Evolutionary conservation across 2,329 filamentous ascomycete genomes (phyloP).

Genomic region (Ramichloridium luteum): DNA sequence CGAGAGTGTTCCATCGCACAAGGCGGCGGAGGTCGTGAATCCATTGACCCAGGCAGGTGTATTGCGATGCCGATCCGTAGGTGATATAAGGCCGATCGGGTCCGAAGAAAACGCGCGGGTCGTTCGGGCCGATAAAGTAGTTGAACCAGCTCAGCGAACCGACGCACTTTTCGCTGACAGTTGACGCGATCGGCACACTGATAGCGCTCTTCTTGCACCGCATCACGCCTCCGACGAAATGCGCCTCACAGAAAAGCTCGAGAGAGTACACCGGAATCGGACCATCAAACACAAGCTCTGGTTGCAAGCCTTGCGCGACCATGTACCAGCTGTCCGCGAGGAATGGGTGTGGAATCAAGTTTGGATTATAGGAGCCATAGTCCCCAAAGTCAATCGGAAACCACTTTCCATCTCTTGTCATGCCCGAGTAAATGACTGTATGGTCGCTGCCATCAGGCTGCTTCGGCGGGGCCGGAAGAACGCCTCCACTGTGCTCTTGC

Average conservation of each 20-base stretch:
- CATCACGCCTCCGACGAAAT: not conserved
- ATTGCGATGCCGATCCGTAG: slow-evolving; percentile 42
- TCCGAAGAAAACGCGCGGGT: slow-evolving; percentile 45
- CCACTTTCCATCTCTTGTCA: slow-evolving; percentile 36
- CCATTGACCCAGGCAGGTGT: slow-evolving; percentile 46
- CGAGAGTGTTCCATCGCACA: slow-evolving; percentile 23
- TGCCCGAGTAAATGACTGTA: slow-evolving; percentile 34
- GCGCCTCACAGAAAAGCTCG: slow-evolving; percentile 6
- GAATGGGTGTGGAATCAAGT: slow-evolving; percentile 44
- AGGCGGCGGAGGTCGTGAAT: slow-evolving; percentile 41
- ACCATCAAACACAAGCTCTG: not conserved
- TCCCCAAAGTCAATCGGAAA: slow-evolving; percentile 39
- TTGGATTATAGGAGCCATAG: slow-evolving; percentile 39
- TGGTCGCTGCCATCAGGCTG: slow-evolving; percentile 1
- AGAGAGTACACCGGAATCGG: not conserved
- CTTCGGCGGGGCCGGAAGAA: too few relatives aligned
- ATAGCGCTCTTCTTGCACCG: not conserved
- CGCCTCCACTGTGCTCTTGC: too few relatives aligned
- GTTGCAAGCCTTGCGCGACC: slow-evolving; percentile 20
- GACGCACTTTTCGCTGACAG: slow-evolving; percentile 25
- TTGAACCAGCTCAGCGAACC: slow-evolving; percentile 8
- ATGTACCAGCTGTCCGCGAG: slow-evolving; percentile 39
- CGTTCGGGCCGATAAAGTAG: slow-evolving; percentile 37
- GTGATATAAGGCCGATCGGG: slow-evolving; percentile 37
- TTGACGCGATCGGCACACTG: not conserved